Conservation (phyloP, 108 stramenopile genomes). For the Skeletonema tropicum region DNA sequence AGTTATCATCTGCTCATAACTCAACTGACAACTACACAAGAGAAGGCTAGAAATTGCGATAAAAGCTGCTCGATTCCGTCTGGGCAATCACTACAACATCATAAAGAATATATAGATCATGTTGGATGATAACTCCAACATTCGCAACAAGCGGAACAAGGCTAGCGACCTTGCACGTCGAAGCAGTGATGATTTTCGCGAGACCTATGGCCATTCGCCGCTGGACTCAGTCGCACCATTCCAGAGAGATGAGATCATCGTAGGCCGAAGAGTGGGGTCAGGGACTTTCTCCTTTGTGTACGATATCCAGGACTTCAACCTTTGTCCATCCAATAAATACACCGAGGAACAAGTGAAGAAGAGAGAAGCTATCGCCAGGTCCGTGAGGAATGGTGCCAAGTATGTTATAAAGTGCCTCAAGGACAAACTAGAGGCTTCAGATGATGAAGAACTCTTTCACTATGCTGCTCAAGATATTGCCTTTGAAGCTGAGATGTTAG, state of each 20-base stretch:
- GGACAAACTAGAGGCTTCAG: not conserved
- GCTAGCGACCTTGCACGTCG: not conserved
- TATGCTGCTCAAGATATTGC: not conserved
- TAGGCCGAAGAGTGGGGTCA: not conserved
- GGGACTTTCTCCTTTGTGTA: not conserved
- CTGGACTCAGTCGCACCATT: not conserved
- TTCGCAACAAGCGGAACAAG: no score
- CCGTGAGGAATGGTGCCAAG: not conserved
- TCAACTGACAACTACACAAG: no score
- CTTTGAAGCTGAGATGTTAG: not conserved
- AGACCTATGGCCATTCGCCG: not conserved
- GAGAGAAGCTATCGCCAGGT: not conserved
- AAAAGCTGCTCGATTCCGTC: no score
- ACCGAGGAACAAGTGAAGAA: not conserved
- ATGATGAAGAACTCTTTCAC: constrained; percentile 24
- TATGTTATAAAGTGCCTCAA: constrained; percentile 7
- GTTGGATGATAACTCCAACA: no score
- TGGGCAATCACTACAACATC: no score
- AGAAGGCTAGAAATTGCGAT: no score
- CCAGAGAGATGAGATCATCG: not conserved
- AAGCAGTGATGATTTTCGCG: not conserved
- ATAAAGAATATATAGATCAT: no score
- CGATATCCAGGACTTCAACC: not conserved
- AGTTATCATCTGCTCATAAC: no score
- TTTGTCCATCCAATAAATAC: not conserved